Evolutionary conservation across 73 alveolate genomes (phyloP), one percentile per base, ranked within the genome.

Genomic region (Durusdinium trenchii): DNA sequence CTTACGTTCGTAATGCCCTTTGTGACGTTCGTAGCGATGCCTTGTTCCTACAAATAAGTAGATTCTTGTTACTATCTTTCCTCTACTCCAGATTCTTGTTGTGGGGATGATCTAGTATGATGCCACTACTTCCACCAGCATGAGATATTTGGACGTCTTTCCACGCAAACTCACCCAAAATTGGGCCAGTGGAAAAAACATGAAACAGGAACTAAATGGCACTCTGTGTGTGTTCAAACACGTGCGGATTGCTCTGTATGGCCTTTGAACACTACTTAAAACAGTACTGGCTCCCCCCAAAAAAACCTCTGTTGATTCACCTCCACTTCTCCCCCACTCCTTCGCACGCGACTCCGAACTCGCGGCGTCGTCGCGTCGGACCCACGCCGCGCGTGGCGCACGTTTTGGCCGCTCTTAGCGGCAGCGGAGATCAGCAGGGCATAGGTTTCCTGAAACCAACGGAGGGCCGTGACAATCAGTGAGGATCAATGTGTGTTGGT

Each of bases 361-460:
- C 9, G 20, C 9, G 20, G 64, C 28, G 64, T 54, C 64, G 64
- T 54, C 28, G 28, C 20, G 64, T 9, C 28, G 20, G 9, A 12
- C 20, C 20, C 64, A 20, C 28, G 20, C 20, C 28, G 64, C 20
- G 81, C 18, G 81, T 10, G 36, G 76, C 12, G 12, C 78, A 30
- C 69, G 52, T 6, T 40, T 30, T 84, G 26, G 10, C 94, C 52
- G 76, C 76, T 36, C 75, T 36, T 84, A 38, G 51, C 94, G 18
- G 94, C 50, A 36, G 94, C 94, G 2, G 94, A 42, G 36, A 84
- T 84, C 94, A 84, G 45, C 40, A 50, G 52, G 38, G 76, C 75
- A n/a, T 20, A 84, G 32, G 94, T 84, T 12, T 84, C 94, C 94
- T 84, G 94, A 73, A 9, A 9, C 38, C 28, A 32, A 9, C 45